Conservation (phyloP, 805 yeast species). For the Kodamaea laetipori region DNA sequence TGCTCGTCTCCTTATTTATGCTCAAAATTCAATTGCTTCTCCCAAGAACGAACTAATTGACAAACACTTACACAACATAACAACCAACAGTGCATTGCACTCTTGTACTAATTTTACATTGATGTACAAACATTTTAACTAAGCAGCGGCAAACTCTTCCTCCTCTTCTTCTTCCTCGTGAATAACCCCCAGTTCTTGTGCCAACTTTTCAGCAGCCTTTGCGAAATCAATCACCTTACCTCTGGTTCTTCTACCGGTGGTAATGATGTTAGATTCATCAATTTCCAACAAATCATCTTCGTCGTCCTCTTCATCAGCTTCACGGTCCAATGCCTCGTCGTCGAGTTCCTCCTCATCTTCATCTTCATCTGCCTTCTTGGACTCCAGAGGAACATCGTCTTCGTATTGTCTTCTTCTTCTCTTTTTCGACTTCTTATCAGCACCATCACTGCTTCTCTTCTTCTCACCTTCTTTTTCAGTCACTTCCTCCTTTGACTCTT, state of each 20-base stretch:
- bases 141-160: constrained; percentile 26
- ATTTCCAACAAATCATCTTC: constrained; percentile 82
- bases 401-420: constrained; percentile 59
- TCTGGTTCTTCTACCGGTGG: constrained; percentile 86
- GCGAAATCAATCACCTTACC: constrained; percentile 85
- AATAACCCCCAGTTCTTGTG: constrained; percentile 46
- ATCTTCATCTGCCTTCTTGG: constrained; percentile 43
- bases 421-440: constrained; percentile 41
- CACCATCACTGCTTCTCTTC: constrained; percentile 15
- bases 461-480: constrained; percentile 19
- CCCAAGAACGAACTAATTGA: no score
- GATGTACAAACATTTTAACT: not conserved
- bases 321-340: constrained; percentile 50
- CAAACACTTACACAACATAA: no score
- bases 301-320: constrained; percentile 63
- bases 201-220: constrained; percentile 74
- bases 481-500: constrained; percentile 16
- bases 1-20: no score
- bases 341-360: constrained; percentile 50
- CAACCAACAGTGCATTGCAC: no score
- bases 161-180: constrained; percentile 48
- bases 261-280: constrained; percentile 79
- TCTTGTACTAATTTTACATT: no score
- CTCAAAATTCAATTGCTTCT: no score
- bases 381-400: constrained; percentile 57